A percentile compares a stretch with the other conserved stretches of the same genome.
Conservation (phyloP, 2,329 filamentous ascomycete genomes). For the Sporothrix variecibatus region DNA sequence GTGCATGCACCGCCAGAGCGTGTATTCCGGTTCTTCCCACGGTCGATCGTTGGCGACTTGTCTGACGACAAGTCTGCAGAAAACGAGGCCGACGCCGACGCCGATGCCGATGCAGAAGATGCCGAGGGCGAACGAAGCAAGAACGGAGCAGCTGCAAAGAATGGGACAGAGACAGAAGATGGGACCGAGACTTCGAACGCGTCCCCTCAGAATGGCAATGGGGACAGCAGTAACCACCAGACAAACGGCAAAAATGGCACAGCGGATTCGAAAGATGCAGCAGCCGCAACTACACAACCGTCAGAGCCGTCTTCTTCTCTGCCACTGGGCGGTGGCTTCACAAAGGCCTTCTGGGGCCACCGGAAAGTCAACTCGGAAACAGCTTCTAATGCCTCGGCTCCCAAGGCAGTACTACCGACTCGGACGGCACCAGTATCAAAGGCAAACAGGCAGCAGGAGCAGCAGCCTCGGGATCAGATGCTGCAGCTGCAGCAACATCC, state of each 20-base stretch:
- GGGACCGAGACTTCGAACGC: neutral
- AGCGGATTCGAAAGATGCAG: neutral
- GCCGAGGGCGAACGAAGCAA: conserved; percentile 38
- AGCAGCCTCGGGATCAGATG: conserved; percentile 38
- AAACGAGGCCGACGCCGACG: conserved; percentile 38
- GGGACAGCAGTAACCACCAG: neutral
- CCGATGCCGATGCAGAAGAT: conserved; percentile 36
- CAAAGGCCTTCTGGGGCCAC: conserved; percentile 55
- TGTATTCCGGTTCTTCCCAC: conserved; percentile 83
- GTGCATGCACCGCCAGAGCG: conserved; percentile 87
- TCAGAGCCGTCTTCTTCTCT: conserved; percentile 39
- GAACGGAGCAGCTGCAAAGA: neutral
- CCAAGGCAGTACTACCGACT: conserved; percentile 50
- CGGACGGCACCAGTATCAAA: conserved; percentile 57
- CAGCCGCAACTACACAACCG: conserved; percentile 25
- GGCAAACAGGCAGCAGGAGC: conserved; percentile 44
- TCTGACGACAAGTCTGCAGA: conserved; percentile 52
- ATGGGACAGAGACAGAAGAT: conserved; percentile 4
- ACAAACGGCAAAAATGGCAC: neutral
- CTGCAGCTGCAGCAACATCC: neutral
- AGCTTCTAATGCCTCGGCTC: conserved; percentile 62
- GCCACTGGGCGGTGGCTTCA: conserved; percentile 47
- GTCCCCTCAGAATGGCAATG: neutral
- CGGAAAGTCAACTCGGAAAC: conserved; percentile 54
- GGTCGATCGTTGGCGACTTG: conserved; percentile 77